A percentile compares a stretch with the other conserved stretches of the same genome.
Conservation (phyloP, 2,329 filamentous ascomycete species). For the Talaromyces sp. region DNA sequence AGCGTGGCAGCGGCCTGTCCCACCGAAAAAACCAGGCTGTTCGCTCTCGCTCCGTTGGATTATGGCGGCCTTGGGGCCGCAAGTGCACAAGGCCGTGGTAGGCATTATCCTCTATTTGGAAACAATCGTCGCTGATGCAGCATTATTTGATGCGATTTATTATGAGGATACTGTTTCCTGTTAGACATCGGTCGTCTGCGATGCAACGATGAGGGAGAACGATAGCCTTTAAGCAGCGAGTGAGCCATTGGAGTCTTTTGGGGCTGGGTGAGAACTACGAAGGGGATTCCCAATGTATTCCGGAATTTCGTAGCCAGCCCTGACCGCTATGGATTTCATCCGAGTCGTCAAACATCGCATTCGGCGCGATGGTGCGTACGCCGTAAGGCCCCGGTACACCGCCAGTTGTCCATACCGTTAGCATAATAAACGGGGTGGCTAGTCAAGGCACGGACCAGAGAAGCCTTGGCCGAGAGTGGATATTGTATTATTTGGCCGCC, state of each 20-base stretch:
- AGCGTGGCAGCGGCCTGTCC: constrained; percentile 21
- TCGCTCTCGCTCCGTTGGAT: not conserved
- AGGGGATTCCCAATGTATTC: not conserved
- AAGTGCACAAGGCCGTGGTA: not conserved
- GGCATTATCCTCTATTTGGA: constrained; percentile 3
- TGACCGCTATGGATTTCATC: not conserved
- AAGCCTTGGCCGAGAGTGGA: constrained; percentile 1
- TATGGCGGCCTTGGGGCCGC: not conserved
- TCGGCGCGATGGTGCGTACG: not conserved
- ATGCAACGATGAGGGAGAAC: not conserved
- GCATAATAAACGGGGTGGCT: constrained; percentile 1
- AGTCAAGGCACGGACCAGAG: constrained; percentile 9
- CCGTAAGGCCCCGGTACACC: constrained; percentile 10
- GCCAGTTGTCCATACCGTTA: constrained; percentile 9
- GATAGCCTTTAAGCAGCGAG: not conserved
- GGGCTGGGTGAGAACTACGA: not conserved
- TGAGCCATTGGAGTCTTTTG: not conserved
- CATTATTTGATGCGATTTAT: constrained; percentile 2
- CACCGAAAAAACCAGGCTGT: not conserved
- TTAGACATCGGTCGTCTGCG: not conserved
- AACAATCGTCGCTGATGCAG: not conserved
- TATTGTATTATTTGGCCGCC: not conserved
- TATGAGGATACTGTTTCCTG: not conserved
- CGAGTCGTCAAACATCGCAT: not conserved
- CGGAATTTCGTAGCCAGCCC: not conserved